phyloP scores from a whole-genome alignment of 192 early-diverging fungal species.

The Ambispora gerdemannii region DNA sequence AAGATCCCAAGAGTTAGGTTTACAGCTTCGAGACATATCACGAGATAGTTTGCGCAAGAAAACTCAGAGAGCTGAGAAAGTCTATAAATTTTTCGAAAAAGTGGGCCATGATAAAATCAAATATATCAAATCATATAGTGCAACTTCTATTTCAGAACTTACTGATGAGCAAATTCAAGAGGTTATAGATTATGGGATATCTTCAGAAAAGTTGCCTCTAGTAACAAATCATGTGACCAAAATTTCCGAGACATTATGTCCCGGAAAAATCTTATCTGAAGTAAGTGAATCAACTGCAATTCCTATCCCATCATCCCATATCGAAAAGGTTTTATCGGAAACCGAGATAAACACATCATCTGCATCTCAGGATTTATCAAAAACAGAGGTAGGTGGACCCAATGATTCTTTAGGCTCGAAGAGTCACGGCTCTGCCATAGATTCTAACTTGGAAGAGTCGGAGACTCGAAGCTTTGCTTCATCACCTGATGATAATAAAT shows the following conservation, averaged over 20 bases:
- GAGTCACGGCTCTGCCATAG: too few relatives aligned
- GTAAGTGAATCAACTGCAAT: neutral
- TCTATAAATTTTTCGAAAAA: constrained; percentile 25
- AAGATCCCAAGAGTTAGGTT: constrained; percentile 15
- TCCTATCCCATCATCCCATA: too few relatives aligned
- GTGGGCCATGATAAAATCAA: constrained; percentile 11
- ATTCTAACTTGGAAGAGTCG: too few relatives aligned
- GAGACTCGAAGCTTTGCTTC: too few relatives aligned
- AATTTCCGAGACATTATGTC: constrained; percentile 12
- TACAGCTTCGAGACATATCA: constrained; percentile 18
- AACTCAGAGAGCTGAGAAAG: constrained; percentile 17
- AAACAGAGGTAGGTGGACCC: too few relatives aligned
- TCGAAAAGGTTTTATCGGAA: too few relatives aligned
- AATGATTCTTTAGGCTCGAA: too few relatives aligned
- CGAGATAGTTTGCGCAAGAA: constrained; percentile 4
- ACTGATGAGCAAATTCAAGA: too few relatives aligned
- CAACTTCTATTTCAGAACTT: neutral
- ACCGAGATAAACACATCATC: too few relatives aligned
- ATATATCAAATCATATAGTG: constrained; percentile 15
- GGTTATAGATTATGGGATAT: constrained; percentile 22
- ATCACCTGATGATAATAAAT: too few relatives aligned
- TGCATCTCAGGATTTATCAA: too few relatives aligned
- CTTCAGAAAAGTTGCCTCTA: neutral
- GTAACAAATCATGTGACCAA: neutral
- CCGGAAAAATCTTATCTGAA: neutral